Conservation (phyloP, 768 basidiomycete genomes). For the Cyathus striatus region DNA sequence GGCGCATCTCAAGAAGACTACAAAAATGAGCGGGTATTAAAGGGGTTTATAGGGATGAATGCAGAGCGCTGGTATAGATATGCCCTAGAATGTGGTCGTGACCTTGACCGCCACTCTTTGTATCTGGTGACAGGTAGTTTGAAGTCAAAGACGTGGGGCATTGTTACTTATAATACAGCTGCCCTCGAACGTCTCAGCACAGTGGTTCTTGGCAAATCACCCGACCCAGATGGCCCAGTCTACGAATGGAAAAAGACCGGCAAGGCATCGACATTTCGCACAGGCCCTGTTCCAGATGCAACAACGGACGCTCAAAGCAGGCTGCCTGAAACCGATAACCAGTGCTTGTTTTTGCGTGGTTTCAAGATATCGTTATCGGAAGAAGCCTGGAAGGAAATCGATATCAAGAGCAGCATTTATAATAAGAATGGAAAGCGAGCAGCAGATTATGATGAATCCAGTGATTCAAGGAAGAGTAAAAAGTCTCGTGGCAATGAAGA, state of each 20-base stretch:
- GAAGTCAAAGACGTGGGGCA: slow-evolving; percentile 4
- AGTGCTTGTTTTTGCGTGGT: slow-evolving; percentile 8
- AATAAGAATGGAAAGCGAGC: too few species aligned
- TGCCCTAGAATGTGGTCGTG: background rate
- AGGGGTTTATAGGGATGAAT: background rate
- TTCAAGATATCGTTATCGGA: slow-evolving; percentile 9
- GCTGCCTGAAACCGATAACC: slow-evolving; percentile 4
- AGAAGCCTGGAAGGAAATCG: background rate
- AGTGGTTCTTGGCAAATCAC: background rate
- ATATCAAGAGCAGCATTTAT: too few species aligned
- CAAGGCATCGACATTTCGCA: background rate
- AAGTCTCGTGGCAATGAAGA: too few species aligned
- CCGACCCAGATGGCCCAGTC: background rate
- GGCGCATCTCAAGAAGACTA: slow-evolving; percentile 6
- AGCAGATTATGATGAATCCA: too few species aligned
- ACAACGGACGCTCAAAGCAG: background rate
- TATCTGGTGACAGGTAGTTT: slow-evolving; percentile 7
- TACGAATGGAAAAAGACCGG: background rate
- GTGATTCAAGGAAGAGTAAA: too few species aligned
- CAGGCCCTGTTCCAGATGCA: slow-evolving; percentile 1
- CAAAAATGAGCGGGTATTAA: background rate
- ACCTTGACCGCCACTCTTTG: slow-evolving; percentile 1
- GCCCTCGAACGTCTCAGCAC: background rate
- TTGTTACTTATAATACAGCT: slow-evolving; percentile 4
- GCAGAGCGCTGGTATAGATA: slow-evolving; percentile 2